Base-by-base conservation (phyloP, 2,329 filamentous ascomycete genomes). In the Huntiella bhutanensis region DNA sequence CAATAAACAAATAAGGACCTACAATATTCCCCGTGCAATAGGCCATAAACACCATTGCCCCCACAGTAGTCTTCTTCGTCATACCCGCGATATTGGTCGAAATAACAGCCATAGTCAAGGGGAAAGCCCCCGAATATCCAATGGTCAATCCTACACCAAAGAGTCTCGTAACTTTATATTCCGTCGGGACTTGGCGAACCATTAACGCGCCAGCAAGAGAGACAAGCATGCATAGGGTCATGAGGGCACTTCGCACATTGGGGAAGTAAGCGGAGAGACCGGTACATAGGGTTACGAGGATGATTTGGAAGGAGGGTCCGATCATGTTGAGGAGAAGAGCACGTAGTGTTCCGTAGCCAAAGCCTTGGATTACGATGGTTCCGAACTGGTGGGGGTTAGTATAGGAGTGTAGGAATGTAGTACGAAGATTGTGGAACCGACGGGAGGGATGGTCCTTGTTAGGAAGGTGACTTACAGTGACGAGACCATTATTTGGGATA, bases 1-100 rank as follows among this genome's bases (percentile, higher is more conserved):
- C 59, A 12, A 71, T 60, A 60, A 77, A 78, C 2, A 76, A 64
- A 54, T 77, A 73, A 0, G 74, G 73, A 0, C 70, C 73, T 33
- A 73, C 68, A 5, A 75, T 70, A 54, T 80, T 80, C 1, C 75
- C 76, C 0, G 65, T 60, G 37, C 70, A 71, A 67, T 73, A 77
- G 1, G 68, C 66, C 38, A 78, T 62, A 54, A 78, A 78, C 49
- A 71, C 54, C 52, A 72, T 66, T 1, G 73, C 71, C 5, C 75
- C 68, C 10, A 71, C 68, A 4, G 71, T 68, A 1, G 67, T 65
- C 53, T 76, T 77, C 60, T 80, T 80, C 1, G 74, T 79, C 45
- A 75, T 71, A 1, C 75, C 75, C 15, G 68, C 73, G 32, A 76
- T 62, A 53, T 79, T 79, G 4, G 70, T 64, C 1, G 68, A 67